Evolutionary conservation across 2,329 filamentous ascomycete species (phyloP).

Genomic region (Cytospora piceicola): DNA sequence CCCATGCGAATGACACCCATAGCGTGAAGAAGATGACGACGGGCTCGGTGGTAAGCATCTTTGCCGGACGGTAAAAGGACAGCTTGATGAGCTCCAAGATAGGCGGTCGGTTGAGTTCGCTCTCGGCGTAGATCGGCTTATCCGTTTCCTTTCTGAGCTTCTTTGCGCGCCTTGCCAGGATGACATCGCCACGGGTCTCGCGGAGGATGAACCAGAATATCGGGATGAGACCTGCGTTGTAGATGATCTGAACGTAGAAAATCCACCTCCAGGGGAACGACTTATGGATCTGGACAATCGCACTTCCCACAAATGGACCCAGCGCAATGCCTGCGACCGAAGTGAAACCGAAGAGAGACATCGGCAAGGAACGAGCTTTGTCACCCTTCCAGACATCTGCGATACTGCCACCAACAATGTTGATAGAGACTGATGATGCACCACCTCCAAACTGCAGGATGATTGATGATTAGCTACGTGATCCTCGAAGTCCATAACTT

Average conservation of each 20-base stretch:
- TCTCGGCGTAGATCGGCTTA: conserved; percentile 22
- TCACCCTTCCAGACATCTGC: conserved; percentile 30
- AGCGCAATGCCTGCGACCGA: conserved; percentile 27
- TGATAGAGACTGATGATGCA: conserved; percentile 26
- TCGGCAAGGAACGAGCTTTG: conserved; percentile 23
- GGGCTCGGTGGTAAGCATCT: conserved; percentile 60
- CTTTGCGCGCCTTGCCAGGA: conserved; percentile 63
- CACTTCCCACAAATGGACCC: conserved; percentile 26
- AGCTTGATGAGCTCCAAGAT: conserved; percentile 35
- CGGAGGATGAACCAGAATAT: conserved; percentile 61
- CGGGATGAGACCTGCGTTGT: conserved; percentile 50
- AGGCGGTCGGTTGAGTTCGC: conserved; percentile 31
- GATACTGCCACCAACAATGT: conserved; percentile 26
- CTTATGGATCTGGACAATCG: conserved; percentile 23
- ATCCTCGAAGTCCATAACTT: not conserved
- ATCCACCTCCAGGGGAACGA: conserved; percentile 53
- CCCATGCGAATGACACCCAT: conserved; percentile 74
- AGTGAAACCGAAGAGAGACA: conserved; percentile 28
- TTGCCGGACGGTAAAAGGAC: conserved; percentile 40
- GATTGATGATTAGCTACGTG: not conserved
- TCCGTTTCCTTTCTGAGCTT: conserved; percentile 53
- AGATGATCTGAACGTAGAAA: conserved; percentile 61
- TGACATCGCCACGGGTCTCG: conserved; percentile 70
- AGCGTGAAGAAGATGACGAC: conserved; percentile 67
- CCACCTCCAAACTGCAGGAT: conserved; percentile 23